Evolutionary conservation across 2,329 filamentous ascomycete species (phyloP).

Genomic region (Beauveria brongniartii): DNA sequence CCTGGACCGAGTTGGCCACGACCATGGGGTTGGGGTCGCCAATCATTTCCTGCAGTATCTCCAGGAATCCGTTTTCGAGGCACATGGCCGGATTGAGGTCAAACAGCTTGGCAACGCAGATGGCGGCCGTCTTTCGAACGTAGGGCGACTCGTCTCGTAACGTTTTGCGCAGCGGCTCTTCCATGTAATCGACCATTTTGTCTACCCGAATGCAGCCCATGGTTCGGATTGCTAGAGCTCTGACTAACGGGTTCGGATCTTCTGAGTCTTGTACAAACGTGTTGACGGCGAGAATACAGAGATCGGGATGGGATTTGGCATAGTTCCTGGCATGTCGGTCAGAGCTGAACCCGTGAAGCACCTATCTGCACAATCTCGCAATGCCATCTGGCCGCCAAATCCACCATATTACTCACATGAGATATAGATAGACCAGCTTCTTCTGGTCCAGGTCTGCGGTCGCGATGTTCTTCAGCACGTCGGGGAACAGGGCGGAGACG

Average conservation of each 20-base stretch:
- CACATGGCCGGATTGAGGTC: conserved; percentile 89
- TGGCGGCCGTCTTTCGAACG: conserved; percentile 94
- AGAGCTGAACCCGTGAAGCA: background rate
- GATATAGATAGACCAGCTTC: conserved; percentile 96
- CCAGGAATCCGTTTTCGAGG: conserved; percentile 92
- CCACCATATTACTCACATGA: conserved; percentile 59
- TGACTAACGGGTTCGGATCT: conserved; percentile 92
- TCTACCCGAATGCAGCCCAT: conserved; percentile 99
- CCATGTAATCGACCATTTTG: conserved; percentile 99
- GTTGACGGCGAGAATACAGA: conserved; percentile 97
- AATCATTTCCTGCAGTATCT: conserved; percentile 89
- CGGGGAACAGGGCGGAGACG: conserved; percentile 92
- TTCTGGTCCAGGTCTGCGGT: conserved; percentile 94
- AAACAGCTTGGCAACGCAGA: conserved; percentile 96
- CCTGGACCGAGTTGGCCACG: conserved; percentile 93
- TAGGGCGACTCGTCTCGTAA: conserved; percentile 96
- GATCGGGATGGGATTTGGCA: conserved; percentile 95
- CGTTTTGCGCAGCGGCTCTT: conserved; percentile 92
- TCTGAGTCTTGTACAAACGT: conserved; percentile 99
- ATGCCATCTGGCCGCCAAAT: background rate
- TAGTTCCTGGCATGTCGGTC: conserved; percentile 66
- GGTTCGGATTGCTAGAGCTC: conserved; percentile 90
- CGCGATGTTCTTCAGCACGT: conserved; percentile 98
- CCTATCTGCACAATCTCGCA: background rate
- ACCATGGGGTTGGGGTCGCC: conserved; percentile 99